Evolutionary conservation across 495 filamentous ascomycete species (phyloP).

Genomic region (Filosporella fistucella): DNA sequence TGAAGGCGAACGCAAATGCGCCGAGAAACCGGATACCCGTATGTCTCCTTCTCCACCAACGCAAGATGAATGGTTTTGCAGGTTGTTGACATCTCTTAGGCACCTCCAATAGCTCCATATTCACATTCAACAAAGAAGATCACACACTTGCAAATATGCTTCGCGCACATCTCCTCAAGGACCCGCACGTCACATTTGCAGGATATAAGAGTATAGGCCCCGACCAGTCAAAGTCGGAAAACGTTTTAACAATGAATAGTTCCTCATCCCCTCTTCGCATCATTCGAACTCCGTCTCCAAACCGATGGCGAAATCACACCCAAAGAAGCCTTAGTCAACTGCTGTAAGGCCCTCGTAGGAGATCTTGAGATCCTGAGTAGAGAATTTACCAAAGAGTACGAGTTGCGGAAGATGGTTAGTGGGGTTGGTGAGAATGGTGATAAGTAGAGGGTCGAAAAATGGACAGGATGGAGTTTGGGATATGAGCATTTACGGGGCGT

Average conservation of each 20-base stretch:
- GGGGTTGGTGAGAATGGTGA: constrained; percentile 23
- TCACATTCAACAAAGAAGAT: constrained; percentile 94
- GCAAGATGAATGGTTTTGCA: background rate
- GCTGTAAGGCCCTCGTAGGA: constrained; percentile 72
- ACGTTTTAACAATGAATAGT: constrained; percentile 37
- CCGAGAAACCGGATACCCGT: constrained; percentile 82
- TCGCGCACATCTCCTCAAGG: constrained; percentile 71
- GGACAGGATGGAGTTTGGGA: constrained; percentile 7
- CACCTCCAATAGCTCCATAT: constrained; percentile 78
- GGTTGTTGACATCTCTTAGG: constrained; percentile 43
- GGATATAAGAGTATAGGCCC: constrained; percentile 70
- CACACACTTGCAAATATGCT: constrained; percentile 94
- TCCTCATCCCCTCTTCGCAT: constrained; percentile 80
- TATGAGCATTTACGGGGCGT: constrained; percentile 14
- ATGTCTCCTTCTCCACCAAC: constrained; percentile 28
- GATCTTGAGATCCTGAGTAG: constrained; percentile 71
- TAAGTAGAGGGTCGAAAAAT: background rate
- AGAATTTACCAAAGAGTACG: constrained; percentile 93
- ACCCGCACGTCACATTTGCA: constrained; percentile 74
- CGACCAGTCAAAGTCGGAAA: background rate
- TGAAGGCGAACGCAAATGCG: constrained; percentile 89
- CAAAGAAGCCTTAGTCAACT: constrained; percentile 75
- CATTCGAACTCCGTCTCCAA: constrained; percentile 83
- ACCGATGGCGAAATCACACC: constrained; percentile 86
- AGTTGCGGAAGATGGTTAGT: constrained; percentile 84